Evolutionary conservation across 495 filamentous ascomycete genomes (phyloP).

Genomic region (Trichocladium uniseriatum): DNA sequence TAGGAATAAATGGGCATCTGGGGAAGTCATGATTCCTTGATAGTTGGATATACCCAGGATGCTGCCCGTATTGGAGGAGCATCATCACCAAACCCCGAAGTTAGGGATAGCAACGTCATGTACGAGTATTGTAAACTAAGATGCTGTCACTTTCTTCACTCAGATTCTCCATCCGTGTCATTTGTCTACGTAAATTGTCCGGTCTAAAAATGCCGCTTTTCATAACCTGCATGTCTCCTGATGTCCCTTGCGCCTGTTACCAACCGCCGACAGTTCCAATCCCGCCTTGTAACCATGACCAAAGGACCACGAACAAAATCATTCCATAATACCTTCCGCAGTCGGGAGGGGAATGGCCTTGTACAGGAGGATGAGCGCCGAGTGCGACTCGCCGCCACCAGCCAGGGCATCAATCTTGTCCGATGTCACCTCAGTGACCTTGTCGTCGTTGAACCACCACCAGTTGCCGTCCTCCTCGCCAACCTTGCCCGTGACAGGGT

Average conservation of each 20-base stretch:
- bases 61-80: too few species aligned
- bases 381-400: slow-evolving; percentile 94
- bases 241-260: background rate
- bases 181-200: background rate
- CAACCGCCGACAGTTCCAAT: background rate
- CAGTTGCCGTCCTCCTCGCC: slow-evolving; percentile 82
- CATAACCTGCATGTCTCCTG: background rate
- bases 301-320: background rate
- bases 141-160: too few species aligned
- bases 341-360: slow-evolving; percentile 60
- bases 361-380: slow-evolving; percentile 87
- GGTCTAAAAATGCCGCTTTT: background rate
- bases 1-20: too few species aligned
- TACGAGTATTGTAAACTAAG: too few species aligned
- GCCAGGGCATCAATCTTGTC: slow-evolving; percentile 87
- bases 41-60: too few species aligned
- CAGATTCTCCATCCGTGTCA: too few species aligned
- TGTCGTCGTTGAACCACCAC: slow-evolving; percentile 99
- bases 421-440: slow-evolving; percentile 81
- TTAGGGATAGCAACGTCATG: too few species aligned
- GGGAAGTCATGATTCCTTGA: too few species aligned
- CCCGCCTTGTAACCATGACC: too few species aligned
- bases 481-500: slow-evolving; percentile 58
- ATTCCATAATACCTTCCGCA: slow-evolving; percentile 32
- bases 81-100: too few species aligned